Evolutionary conservation across 2,329 filamentous ascomycete genomes (phyloP).

Genomic region (Pseudogymnoascus sp.): DNA sequence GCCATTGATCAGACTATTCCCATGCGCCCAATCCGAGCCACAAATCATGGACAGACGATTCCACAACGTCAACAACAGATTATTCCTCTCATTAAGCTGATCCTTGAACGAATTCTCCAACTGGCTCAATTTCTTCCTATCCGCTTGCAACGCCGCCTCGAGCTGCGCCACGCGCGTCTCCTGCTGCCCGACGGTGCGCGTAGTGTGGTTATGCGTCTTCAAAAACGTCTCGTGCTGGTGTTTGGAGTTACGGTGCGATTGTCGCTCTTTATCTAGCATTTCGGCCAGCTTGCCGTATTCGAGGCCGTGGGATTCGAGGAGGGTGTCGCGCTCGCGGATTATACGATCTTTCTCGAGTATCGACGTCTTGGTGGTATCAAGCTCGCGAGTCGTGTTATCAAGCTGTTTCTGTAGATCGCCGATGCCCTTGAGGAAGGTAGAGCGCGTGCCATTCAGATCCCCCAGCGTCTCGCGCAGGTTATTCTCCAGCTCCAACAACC

Average conservation of each 20-base stretch:
- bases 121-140: conserved; percentile 65
- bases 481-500: conserved; percentile 80
- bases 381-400: conserved; percentile 71
- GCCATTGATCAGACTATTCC: conserved; percentile 80
- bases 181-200: conserved; percentile 75
- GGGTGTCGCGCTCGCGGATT: conserved; percentile 77
- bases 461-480: conserved; percentile 80
- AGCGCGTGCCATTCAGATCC: conserved; percentile 77
- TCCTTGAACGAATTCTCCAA: conserved; percentile 78
- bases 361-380: conserved; percentile 67
- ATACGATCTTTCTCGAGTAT: conserved; percentile 85
- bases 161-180: conserved; percentile 80
- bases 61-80: conserved; percentile 81
- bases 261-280: conserved; percentile 82
- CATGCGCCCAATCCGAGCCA: conserved; percentile 84
- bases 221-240: conserved; percentile 81
- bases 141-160: conserved; percentile 67
- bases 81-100: conserved; percentile 82
- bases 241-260: conserved; percentile 76
- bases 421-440: conserved; percentile 77
- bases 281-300: conserved; percentile 80
- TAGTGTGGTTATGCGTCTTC: conserved; percentile 77
- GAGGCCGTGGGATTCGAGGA: conserved; percentile 81
- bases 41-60: conserved; percentile 78
- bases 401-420: conserved; percentile 81